Base-by-base conservation (phyloP, 2,329 filamentous ascomycete species). In the Colletotrichum siamense region DNA sequence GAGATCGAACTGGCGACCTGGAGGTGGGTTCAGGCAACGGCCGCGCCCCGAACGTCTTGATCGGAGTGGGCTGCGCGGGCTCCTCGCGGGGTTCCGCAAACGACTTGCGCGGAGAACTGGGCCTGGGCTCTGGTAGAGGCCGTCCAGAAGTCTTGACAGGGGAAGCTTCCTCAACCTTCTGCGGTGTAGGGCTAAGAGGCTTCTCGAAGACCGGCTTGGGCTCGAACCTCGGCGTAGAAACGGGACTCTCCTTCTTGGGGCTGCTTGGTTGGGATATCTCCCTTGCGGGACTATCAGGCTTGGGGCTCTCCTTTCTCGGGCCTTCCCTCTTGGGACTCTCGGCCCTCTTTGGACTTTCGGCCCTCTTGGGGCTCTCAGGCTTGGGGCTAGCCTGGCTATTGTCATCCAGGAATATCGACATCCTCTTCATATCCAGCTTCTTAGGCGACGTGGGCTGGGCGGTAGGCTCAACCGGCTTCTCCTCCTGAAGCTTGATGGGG, bases 361-460 rank as follows among this genome's bases (percentile, higher is more conserved):
- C 77, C 77, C 32, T 55, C 67, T 59, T 59, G 12, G 74, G 66
- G n/a, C 69, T 78, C 32, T 77, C 75, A 3, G 75, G n/a, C 55
- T 73, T 71, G 15, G 80, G 79, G 18, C 73, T 81, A 12, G 78
- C 61, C 52, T 82, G 80, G n/a, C 76, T 80, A 26, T 84, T 79
- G 57, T 89, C 88, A 73, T 90, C 89, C 16, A 92, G 78, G 78
- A 93, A 93, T 71, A 84, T 87, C 3, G 91, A 93, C 83, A 92
- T 88, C 70, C 91, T 87, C 82, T 91, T 93, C 81, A 89, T 82
- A 79, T 92, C 88, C 24, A 93, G 84, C 79, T 93, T 92, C 74
- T 86, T 88, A 2, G 92, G 91, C 18, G 91, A 92, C 18, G 71
- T 52, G 6, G 90, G 85, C 75, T 88, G 87, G 1, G 88, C 85